Conservation (phyloP, 768 basidiomycete species). For the Agrocybe praecox region DNA sequence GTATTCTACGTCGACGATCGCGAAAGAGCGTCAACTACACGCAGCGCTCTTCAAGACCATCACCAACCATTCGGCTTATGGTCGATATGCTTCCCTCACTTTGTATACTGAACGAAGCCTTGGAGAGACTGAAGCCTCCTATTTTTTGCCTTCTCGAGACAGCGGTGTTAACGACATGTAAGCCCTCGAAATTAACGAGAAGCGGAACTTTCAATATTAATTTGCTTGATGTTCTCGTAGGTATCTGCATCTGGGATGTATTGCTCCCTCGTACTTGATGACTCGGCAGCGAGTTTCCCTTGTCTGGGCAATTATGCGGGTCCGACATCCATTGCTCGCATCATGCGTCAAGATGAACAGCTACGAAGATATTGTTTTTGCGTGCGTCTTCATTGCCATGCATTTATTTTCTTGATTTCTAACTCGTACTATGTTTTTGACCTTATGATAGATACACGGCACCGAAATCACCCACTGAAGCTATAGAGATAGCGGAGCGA, state of each 20-base stretch:
- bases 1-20: neutral
- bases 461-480: conserved; percentile 18
- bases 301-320: conserved; percentile 74
- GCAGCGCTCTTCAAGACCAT: neutral
- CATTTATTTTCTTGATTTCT: conserved; percentile 29
- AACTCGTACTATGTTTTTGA: no score
- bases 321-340: conserved; percentile 74
- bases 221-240: conserved; percentile 33
- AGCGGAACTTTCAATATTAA: neutral
- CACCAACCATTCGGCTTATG: conserved; percentile 4
- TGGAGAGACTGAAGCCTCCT: conserved; percentile 78
- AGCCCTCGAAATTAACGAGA: conserved; percentile 19
- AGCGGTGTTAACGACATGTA: conserved; percentile 89
- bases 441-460: conserved; percentile 15
- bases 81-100: neutral
- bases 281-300: conserved; percentile 48
- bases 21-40: neutral
- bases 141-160: conserved; percentile 78
- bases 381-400: conserved; percentile 41
- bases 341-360: conserved; percentile 59
- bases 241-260: conserved; percentile 80
- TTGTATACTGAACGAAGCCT: conserved; percentile 50
- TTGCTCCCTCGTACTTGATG: conserved; percentile 45
- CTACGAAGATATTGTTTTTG: conserved; percentile 68
- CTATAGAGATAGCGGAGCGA: conserved; percentile 11